A percentile compares a stretch with the other conserved stretches of the same genome.
Conservation (phyloP, 2,329 filamentous ascomycete species). For the Penicillium crustosum region DNA sequence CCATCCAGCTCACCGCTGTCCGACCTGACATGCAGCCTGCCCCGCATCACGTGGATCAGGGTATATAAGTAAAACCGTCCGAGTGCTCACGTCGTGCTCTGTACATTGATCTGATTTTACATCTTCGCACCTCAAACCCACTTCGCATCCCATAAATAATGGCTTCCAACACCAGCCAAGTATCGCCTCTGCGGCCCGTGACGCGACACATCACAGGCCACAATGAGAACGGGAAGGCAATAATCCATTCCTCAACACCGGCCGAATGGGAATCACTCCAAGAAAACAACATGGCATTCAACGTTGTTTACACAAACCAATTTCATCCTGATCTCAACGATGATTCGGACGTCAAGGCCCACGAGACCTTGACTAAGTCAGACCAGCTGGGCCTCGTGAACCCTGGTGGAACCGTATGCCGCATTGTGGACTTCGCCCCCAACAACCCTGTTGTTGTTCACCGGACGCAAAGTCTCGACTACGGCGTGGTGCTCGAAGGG, state of each 20-base stretch:
- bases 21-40: neutral
- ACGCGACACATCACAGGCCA: slow-evolving; percentile 43
- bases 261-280: slow-evolving; percentile 32
- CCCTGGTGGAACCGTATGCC: slow-evolving; percentile 44
- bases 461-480: slow-evolving; percentile 56
- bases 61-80: neutral
- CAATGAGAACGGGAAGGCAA: slow-evolving; percentile 37
- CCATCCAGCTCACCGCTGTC: neutral
- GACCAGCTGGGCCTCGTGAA: slow-evolving; percentile 40
- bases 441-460: slow-evolving; percentile 50
- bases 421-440: slow-evolving; percentile 52
- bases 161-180: slow-evolving; percentile 23
- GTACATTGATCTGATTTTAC: neutral
- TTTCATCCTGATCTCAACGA: slow-evolving; percentile 39
- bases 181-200: slow-evolving; percentile 29
- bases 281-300: slow-evolving; percentile 38
- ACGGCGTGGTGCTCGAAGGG: slow-evolving; percentile 57
- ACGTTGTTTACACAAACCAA: slow-evolving; percentile 42
- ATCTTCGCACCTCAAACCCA: neutral
- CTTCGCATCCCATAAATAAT: slow-evolving; percentile 5
- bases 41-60: neutral
- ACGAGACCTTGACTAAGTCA: slow-evolving; percentile 30
- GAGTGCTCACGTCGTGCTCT: no score
- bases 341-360: slow-evolving; percentile 35
- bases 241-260: slow-evolving; percentile 35